Evolutionary conservation across 805 yeast genomes (phyloP), one percentile per base, ranked within the genome.

Genomic region (Wickerhamiella occidentalis): DNA sequence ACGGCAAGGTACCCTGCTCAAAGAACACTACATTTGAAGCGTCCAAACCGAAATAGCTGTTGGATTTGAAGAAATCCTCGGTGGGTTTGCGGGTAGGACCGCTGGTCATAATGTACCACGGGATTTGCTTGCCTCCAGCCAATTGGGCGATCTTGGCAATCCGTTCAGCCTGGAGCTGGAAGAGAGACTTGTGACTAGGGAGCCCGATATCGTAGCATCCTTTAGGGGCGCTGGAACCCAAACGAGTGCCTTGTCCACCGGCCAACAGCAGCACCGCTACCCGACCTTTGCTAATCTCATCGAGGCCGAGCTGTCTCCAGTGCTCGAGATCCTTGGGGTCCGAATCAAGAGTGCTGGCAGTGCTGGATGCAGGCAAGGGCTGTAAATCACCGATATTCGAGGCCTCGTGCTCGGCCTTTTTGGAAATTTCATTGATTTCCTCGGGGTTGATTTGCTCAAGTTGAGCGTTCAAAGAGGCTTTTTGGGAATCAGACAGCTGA

Each of bases 221-320:
- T 66, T 92, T 92, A 33, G 99, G 99, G 22, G 70, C 77, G 3
- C 79, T 69, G 1, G 95, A 86, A 1, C 98, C 98, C 49, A 92
- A 71, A 54, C 99, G 74, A 6, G 96, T 84, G 28, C 99, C 99
- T 66, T 92, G 98, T 45, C 99, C 99, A 50, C 99, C 99, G 11
- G 99, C 96, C 84, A 92, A 82, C 47, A 92, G 71, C 40, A 92
- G 72, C 4, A 92, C 90, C 29, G 86, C 98, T 21, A 90, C 97
- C 59, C 82, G 77, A 55, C 81, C 81, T 12, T 70, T 64, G 15
- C 76, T 64, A 48, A 92, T 80, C 26, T 90, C 83, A 22, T 77
- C 68, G 15, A 80, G 64, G 12, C 98, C 99, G 13, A 67, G 38
- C 2, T 64, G 50, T 19, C 58, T 56, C 77, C 81, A 82, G 12